Conservation (phyloP, 192 early-diverging fungal genomes). For the Podila epigama region DNA sequence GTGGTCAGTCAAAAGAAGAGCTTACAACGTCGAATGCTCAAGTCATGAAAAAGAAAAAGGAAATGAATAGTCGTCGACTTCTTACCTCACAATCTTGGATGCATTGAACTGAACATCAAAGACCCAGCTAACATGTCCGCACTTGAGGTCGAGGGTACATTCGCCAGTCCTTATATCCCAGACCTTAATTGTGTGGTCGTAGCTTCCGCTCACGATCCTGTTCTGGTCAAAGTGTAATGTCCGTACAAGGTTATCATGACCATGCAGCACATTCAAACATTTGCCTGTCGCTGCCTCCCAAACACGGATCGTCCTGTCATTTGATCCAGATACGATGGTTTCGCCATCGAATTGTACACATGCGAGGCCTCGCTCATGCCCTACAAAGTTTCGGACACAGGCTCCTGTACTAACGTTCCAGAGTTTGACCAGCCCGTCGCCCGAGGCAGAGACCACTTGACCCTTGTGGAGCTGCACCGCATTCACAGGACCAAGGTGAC, state of each 20-base stretch:
- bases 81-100: constrained; percentile 78
- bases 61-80: neutral
- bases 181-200: constrained; percentile 93
- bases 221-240: constrained; percentile 86
- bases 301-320: constrained; percentile 82
- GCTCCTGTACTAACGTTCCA: constrained; percentile 76
- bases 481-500: constrained; percentile 94
- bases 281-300: constrained; percentile 78
- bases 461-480: constrained; percentile 79
- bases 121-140: constrained; percentile 92
- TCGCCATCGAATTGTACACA: constrained; percentile 86
- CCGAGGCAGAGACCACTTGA: constrained; percentile 81
- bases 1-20: neutral
- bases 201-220: constrained; percentile 87
- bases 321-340: constrained; percentile 82
- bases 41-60: neutral
- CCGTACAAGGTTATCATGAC: constrained; percentile 82
- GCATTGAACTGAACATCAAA: constrained; percentile 92
- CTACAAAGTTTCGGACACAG: constrained; percentile 77
- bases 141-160: constrained; percentile 74
- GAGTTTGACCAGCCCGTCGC: constrained; percentile 81
- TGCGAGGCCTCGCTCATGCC: constrained; percentile 81
- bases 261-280: constrained; percentile 66
- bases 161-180: constrained; percentile 89
- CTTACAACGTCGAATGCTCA: neutral